Evolutionary conservation across 768 basidiomycete species (phyloP), one percentile per base, ranked within the genome.

Genomic region (Lepiota subincarnata): DNA sequence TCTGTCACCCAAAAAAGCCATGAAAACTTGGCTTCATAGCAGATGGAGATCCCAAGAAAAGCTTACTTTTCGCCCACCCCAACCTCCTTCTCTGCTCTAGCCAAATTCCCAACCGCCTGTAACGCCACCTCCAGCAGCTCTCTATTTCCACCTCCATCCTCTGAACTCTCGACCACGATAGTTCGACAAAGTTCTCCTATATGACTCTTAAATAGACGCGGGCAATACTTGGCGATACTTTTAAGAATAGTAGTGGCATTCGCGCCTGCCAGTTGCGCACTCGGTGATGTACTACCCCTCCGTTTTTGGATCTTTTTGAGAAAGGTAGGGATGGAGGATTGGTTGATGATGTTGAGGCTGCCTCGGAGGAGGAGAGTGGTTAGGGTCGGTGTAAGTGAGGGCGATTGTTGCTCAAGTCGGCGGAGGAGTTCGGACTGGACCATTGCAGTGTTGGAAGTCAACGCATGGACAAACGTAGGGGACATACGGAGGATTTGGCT

Each of bases 301-400:
- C 22, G 70, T 65, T 73, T 52, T 77, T 82, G 48, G 81, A 79
- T 4, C 86, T 84, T 81, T 59, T 86, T 84, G 59, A 98, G 68
- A 19, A 98, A 76, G 0, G 84, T 84, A 1, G 94, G 84, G 14
- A 98, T 79, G 0, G 87, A 89, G 0, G 95, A 92, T 47, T 87
- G 83, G 64, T 96, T 97, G 64, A 96, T 60, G 59, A 94, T 75
- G 44, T 84, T 81, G 46, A 88, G 80, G 45, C 79, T 82, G 3
- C 81, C 81, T 14, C 84, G 81, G 28, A 86, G 87, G 37, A 96
- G 70, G 58, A 98, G 68, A 37, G 71, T 71, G 1, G 77, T 69
- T 77, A 97, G 84, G 0, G 95, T 97, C 0, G 79, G 64, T 0
- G 81, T 65, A 22, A 86, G 73, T 14, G 78, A 70, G 0, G 87